These are phyloP conservation scores for Colletotrichum salicis DNA, from an alignment of 2,329 filamentous ascomycete species.

Conservation along the genomic window DNA sequence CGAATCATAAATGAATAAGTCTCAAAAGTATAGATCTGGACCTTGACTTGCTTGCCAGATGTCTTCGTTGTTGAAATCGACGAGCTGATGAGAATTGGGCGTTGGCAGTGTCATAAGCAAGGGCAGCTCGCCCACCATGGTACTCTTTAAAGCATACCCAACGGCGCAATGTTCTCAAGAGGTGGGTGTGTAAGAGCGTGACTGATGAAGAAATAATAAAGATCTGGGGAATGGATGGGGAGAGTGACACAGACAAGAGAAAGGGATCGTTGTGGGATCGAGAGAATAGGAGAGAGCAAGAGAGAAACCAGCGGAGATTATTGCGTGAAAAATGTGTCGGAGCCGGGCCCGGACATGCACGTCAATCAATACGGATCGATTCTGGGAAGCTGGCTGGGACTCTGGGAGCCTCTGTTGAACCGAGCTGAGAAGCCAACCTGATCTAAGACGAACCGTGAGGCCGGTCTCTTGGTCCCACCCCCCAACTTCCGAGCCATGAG, in stretches of 20 bases:
- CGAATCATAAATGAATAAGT: background rate
- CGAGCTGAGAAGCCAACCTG: background rate
- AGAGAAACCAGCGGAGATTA: slow-evolving; percentile 16
- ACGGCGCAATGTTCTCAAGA: background rate
- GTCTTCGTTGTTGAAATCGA: background rate
- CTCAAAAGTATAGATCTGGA: background rate
- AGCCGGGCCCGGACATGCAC: background rate
- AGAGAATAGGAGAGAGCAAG: background rate
- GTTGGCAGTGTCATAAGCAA: background rate
- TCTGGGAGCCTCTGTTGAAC: background rate
- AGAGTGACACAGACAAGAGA: background rate
- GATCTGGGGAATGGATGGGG: background rate
- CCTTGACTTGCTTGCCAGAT: background rate
- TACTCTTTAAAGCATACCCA: background rate
- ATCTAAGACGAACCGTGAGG: background rate
- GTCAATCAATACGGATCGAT: background rate
- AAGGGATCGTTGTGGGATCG: background rate
- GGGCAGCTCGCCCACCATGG: background rate
- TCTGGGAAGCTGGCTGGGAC: background rate
- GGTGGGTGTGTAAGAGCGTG: background rate
- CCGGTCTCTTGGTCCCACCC: background rate
- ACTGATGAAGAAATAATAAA: background rate
- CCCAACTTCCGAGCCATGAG: background rate
- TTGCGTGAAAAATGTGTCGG: slow-evolving; percentile 3
- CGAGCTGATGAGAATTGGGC: background rate